A percentile compares a stretch with the other conserved stretches of the same genome.
phyloP scores from a whole-genome alignment of 2,329 filamentous ascomycete genomes.

The Bipolaris oryzae region DNA sequence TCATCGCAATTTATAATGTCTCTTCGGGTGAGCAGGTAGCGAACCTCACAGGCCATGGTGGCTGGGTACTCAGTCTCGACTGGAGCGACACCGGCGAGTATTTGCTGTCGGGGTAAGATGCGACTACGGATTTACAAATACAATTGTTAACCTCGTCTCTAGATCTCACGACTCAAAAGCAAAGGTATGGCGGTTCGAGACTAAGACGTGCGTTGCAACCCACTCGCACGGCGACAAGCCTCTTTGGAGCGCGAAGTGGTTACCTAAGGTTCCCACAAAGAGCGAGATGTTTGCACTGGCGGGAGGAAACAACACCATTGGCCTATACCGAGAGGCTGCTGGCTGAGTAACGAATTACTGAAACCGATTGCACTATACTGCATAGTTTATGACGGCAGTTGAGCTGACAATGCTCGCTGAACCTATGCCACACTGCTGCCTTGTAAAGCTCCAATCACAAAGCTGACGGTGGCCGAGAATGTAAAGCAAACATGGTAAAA shows the following conservation, averaged over 20 bases:
- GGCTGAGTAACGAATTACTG: slow-evolving; percentile 31
- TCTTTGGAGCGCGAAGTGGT: slow-evolving; percentile 49
- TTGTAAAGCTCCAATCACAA: background rate
- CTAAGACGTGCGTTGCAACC: slow-evolving; percentile 83
- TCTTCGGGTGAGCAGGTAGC: slow-evolving; percentile 90
- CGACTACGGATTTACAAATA: background rate
- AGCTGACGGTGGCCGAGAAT: background rate
- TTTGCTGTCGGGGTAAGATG: slow-evolving; percentile 73
- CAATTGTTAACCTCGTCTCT: background rate
- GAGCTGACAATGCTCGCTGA: background rate
- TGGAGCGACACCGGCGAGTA: slow-evolving; percentile 95
- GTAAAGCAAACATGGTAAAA: too few relatives aligned
- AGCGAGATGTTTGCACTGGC: slow-evolving; percentile 52
- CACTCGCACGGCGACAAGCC: slow-evolving; percentile 77
- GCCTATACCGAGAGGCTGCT: slow-evolving; percentile 49
- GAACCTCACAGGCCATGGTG: slow-evolving; percentile 77
- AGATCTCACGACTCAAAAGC: slow-evolving; percentile 88
- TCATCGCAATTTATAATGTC: slow-evolving; percentile 92
- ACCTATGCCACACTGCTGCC: background rate
- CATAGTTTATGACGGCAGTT: background rate
- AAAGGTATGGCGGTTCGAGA: slow-evolving; percentile 93
- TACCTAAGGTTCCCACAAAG: slow-evolving; percentile 43
- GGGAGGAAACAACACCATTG: slow-evolving; percentile 45
- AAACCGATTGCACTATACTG: background rate
- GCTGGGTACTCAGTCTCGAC: slow-evolving; percentile 89